phyloP scores from a whole-genome alignment of 441 rosid species.

The Pelargonium citronellum region DNA sequence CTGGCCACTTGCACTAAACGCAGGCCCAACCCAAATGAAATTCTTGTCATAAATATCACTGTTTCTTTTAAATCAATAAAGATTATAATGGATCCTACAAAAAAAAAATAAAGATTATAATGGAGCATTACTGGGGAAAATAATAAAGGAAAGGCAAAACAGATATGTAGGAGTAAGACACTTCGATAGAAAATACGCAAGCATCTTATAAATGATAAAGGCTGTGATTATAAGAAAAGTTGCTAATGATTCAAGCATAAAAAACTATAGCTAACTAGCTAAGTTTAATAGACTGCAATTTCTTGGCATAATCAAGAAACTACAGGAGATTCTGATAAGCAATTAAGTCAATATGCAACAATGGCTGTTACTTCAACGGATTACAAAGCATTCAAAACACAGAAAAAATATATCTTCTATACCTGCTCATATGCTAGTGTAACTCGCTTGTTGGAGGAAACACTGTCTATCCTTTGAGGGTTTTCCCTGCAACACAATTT shows the following conservation, averaged over 20 bases:
- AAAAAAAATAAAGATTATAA: background rate
- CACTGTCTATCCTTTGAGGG: slow-evolving; percentile 87
- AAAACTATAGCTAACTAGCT: background rate
- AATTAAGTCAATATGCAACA: background rate
- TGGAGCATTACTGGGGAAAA: background rate
- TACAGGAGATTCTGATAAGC: background rate
- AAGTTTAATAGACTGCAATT: background rate
- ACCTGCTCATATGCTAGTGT: slow-evolving; percentile 94
- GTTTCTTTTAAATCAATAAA: background rate
- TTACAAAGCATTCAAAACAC: background rate
- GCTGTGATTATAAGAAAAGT: background rate
- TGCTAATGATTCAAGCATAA: background rate
- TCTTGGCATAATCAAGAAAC: background rate
- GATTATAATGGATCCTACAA: background rate
- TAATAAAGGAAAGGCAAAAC: no score
- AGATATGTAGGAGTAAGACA: background rate
- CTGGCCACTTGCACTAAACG: background rate
- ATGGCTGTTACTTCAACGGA: background rate
- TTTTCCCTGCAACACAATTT: slow-evolving; percentile 59
- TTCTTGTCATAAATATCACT: background rate
- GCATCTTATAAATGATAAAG: background rate
- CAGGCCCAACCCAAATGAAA: background rate
- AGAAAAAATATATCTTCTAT: slow-evolving; percentile 10
- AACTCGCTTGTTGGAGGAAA: slow-evolving; percentile 71
- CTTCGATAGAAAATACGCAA: background rate